Evolutionary conservation across 306 rosid species (phyloP), one percentile per base, ranked within the genome.

Genomic region (Vigna mungo): DNA sequence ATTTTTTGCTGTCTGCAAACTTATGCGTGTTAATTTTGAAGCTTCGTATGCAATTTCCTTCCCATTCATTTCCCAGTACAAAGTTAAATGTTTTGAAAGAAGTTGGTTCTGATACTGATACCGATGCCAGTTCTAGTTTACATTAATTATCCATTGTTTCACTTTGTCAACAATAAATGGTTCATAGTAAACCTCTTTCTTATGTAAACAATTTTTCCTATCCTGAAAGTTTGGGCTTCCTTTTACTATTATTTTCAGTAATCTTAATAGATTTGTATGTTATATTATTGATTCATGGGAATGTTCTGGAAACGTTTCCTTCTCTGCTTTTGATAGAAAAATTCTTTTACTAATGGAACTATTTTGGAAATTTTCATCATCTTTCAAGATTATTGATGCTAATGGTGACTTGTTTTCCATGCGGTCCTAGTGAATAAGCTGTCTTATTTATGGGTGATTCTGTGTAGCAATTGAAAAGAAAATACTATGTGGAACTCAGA

Each of bases 391-490:
- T 47, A 12, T 32, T 25, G 62, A 39, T 76, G 51, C 23, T 9
- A 12, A 58, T 71, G 13, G 9, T 21, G 64, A 78, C 32, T 54
- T 76, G 21, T 67, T 68, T 32, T 76, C 77, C 74, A 63, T 51
- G 36, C 21, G 4, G n/a, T 71, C 20, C 48, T 58, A 71, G 68
- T 30, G 68, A 70, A 60, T 58, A 53, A 62, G 41, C 55, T 52
- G 34, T 53, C 43, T 47, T 70, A 18, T 63, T 54, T 70, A 13
- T 80, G 63, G 60, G 41, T 44, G 25, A 69, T 47, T 13, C 14
- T 72, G 59, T 59, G 63, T 43, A 13, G 17, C 20, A 61, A 69
- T 62, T 14, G 41, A 16, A 49, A 44, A 53, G 16, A 13, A 6
- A 69, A 18, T 47, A 63, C 34, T 43, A 69, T 10, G 41, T 79